These are phyloP conservation scores for Myochromella boudieri DNA, from an alignment of 768 basidiomycete genomes.

Conservation along the genomic window DNA sequence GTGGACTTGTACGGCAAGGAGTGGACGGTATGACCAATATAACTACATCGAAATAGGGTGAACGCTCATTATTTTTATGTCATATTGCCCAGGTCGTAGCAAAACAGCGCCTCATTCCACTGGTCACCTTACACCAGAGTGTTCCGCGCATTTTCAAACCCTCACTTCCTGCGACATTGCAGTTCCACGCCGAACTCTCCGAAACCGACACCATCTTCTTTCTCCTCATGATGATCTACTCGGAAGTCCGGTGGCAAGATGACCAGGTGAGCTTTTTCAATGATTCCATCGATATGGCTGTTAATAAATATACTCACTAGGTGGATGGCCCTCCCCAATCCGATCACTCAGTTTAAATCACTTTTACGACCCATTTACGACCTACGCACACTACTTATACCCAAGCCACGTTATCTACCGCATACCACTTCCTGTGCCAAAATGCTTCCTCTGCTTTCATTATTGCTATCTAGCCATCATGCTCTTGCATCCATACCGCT, in stretches of 20 bases:
- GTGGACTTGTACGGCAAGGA: conserved; percentile 7
- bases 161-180: conserved; percentile 2
- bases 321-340: conserved; percentile 1
- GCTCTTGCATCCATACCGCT: no score
- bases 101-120: neutral
- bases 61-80: neutral
- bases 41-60: no score
- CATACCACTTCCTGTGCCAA: no score
- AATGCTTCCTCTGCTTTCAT: no score
- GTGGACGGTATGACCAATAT: conserved; percentile 13
- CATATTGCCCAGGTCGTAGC: neutral
- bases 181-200: conserved; percentile 5
- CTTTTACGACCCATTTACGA: no score
- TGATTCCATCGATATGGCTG: no score
- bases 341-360: no score
- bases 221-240: conserved; percentile 9
- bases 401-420: no score
- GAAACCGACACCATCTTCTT: conserved; percentile 9
- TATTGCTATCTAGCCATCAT: no score
- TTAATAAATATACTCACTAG: no score
- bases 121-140: conserved; percentile 10
- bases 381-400: no score
- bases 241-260: conserved; percentile 13
- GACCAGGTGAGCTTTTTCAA: conserved; percentile 11
- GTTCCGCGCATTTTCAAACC: conserved; percentile 12